A percentile compares a stretch with the other conserved stretches of the same genome.
Conservation (phyloP, 331 rosid species). For the Prunus yedoensis region DNA sequence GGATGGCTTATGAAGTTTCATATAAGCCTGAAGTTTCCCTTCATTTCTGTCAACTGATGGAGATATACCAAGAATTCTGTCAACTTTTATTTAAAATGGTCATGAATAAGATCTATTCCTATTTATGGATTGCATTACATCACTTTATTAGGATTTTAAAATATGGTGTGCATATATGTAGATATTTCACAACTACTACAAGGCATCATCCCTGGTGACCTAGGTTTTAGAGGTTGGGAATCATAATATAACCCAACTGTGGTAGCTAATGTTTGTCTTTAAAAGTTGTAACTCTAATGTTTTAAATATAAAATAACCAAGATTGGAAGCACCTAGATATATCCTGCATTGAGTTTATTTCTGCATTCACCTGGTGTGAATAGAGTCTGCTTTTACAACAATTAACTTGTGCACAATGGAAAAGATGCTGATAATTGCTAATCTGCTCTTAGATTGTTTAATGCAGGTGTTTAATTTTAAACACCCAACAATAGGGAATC, state of each 20-base stretch:
- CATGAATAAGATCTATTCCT: slow-evolving; percentile 28
- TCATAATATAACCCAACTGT: too few relatives aligned
- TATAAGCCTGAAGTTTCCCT: slow-evolving; percentile 27
- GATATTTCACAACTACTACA: not conserved
- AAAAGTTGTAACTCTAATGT: not conserved
- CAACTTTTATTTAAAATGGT: slow-evolving; percentile 7
- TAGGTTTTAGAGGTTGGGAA: too few relatives aligned
- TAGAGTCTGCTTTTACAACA: too few relatives aligned
- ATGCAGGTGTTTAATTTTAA: not conserved
- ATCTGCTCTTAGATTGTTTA: not conserved
- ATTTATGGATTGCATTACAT: slow-evolving; percentile 4
- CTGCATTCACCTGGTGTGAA: not conserved
- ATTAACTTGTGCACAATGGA: too few relatives aligned
- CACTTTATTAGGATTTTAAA: not conserved
- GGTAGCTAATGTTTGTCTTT: too few relatives aligned
- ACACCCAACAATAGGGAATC: too few relatives aligned
- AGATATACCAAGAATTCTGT: slow-evolving; percentile 12
- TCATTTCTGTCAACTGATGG: slow-evolving; percentile 35
- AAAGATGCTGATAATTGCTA: not conserved
- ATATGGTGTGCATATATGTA: not conserved
- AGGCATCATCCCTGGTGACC: too few relatives aligned
- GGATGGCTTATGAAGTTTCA: slow-evolving; percentile 33
- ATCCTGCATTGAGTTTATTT: not conserved
- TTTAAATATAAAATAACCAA: not conserved
- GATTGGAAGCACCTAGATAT: not conserved